phyloP scores from a whole-genome alignment of 805 yeast genomes.

The Sungouiella thailandica region DNA sequence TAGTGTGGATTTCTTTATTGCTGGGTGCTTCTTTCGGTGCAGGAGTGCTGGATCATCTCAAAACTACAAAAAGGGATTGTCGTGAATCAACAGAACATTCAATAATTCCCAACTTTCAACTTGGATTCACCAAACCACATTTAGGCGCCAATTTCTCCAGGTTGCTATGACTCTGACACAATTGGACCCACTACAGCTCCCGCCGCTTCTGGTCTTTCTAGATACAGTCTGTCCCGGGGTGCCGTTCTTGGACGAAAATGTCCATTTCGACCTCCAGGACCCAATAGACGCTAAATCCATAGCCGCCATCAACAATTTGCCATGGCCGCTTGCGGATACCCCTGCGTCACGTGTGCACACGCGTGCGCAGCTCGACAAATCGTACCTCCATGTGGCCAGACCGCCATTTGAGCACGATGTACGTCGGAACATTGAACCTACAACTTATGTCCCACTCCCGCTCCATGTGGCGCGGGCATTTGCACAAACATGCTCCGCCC shows the following conservation, averaged over 20 bases:
- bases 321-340: conserved; percentile 25
- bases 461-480: conserved; percentile 43
- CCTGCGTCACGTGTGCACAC: conserved; percentile 10
- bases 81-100: too few relatives aligned
- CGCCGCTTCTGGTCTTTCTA: conserved; percentile 26
- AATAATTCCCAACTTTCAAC: too few relatives aligned
- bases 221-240: conserved; percentile 36
- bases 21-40: too few relatives aligned
- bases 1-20: too few relatives aligned
- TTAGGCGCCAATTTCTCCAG: too few relatives aligned
- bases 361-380: conserved; percentile 14
- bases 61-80: too few relatives aligned
- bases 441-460: conserved; percentile 50
- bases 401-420: conserved; percentile 24
- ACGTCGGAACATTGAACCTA: conserved; percentile 35
- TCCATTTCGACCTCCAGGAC: conserved; percentile 23
- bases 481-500: conserved; percentile 26
- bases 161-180: conserved; percentile 27
- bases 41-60: too few relatives aligned
- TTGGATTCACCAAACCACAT: too few relatives aligned
- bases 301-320: conserved; percentile 8
- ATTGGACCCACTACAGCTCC: conserved; percentile 17
- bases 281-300: conserved; percentile 6
- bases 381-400: conserved; percentile 34
- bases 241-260: conserved; percentile 27